Conservation (phyloP, 2,329 filamentous ascomycete species). For the Beauveria caledonica region DNA sequence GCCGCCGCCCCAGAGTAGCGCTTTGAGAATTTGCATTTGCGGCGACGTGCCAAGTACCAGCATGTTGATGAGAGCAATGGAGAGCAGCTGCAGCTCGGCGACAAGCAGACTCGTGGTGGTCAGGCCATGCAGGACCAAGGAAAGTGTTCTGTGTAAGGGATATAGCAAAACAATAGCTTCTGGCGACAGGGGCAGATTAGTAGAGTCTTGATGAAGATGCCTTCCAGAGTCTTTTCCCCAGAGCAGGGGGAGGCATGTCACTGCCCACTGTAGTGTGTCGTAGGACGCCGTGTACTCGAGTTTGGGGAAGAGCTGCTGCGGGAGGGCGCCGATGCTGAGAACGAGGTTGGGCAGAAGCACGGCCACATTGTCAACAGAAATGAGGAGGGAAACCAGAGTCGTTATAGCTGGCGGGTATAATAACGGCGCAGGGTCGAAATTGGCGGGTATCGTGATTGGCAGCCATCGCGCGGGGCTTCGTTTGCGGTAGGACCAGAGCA, state of each 20-base stretch:
- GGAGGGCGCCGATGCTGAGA: slow-evolving; percentile 71
- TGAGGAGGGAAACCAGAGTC: slow-evolving; percentile 65
- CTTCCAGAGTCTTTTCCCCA: slow-evolving; percentile 23
- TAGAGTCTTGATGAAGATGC: slow-evolving; percentile 27
- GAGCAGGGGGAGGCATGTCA: slow-evolving; percentile 61
- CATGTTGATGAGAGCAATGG: slow-evolving; percentile 73
- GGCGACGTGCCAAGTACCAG: slow-evolving; percentile 70
- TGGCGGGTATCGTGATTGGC: slow-evolving; percentile 52
- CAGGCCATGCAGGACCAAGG: slow-evolving; percentile 65
- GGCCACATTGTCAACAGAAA: slow-evolving; percentile 53
- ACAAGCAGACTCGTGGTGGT: slow-evolving; percentile 83
- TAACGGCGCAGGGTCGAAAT: slow-evolving; percentile 89
- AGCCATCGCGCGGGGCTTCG: slow-evolving; percentile 29
- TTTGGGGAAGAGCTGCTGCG: slow-evolving; percentile 62
- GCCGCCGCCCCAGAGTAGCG: slow-evolving; percentile 78
- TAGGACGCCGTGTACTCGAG: slow-evolving; percentile 47
- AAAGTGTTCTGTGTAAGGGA: slow-evolving; percentile 72
- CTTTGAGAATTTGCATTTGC: slow-evolving; percentile 77
- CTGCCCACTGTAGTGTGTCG: slow-evolving; percentile 67
- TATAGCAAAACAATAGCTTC: slow-evolving; percentile 63
- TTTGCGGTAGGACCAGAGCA: slow-evolving; percentile 37
- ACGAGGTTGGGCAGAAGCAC: slow-evolving; percentile 71
- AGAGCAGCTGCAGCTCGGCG: slow-evolving; percentile 81
- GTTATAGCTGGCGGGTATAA: slow-evolving; percentile 76
- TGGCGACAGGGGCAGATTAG: slow-evolving; percentile 31